Conservation (phyloP, 768 basidiomycete genomes). For the Kwoniella dendrophila region DNA sequence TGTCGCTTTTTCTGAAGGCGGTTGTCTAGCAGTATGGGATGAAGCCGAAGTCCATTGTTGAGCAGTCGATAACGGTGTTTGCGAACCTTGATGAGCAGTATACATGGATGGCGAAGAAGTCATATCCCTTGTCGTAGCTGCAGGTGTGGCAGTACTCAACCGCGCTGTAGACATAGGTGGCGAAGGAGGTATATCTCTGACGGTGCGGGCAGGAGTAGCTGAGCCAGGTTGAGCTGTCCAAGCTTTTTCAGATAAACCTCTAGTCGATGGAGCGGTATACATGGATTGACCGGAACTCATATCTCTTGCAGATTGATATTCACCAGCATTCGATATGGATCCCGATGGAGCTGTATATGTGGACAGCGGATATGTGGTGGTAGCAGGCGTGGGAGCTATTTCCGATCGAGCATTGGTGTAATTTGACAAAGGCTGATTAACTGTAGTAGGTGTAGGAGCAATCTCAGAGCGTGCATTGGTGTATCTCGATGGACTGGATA, state of each 20-base stretch:
- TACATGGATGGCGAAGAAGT: not conserved
- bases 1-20: constrained; percentile 1
- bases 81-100: constrained; percentile 11
- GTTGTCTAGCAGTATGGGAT: constrained; percentile 5
- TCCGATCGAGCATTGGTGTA: constrained; percentile 1
- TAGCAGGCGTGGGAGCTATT: constrained; percentile 1
- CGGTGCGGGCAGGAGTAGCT: not conserved
- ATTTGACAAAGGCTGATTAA: not conserved
- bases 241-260: constrained; percentile 1
- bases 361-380: not conserved
- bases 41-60: constrained; percentile 13
- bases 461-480: constrained; percentile 16
- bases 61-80: constrained; percentile 7
- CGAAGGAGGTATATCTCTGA: constrained; percentile 3
- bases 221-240: constrained; percentile 7
- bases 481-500: constrained; percentile 7
- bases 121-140: not conserved
- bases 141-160: too few relatives aligned
- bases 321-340: not conserved
- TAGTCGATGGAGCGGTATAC: constrained; percentile 9
- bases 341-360: constrained; percentile 1
- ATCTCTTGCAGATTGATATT: constrained; percentile 4
- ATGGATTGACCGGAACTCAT: constrained; percentile 7
- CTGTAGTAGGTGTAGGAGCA: not conserved
- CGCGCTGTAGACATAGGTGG: constrained; percentile 8